phyloP scores from a whole-genome alignment of 129 eudicot species.

The Heracleum sosnowskyi region DNA sequence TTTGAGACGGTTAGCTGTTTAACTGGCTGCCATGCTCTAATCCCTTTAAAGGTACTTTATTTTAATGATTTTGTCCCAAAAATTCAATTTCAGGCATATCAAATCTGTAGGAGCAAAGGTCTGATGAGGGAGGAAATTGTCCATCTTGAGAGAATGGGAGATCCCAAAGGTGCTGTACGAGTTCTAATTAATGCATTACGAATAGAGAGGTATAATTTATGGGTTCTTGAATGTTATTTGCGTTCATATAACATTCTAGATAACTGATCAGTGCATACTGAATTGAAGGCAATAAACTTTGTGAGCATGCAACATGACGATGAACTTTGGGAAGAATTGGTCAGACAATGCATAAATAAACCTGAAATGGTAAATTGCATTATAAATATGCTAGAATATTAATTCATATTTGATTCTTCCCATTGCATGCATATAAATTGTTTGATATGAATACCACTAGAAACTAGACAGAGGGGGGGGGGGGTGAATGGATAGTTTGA shows the following conservation, averaged over 20 bases:
- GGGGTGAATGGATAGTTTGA: no score
- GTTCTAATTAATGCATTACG: conserved; percentile 76
- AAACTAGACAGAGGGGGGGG: no score
- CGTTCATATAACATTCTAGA: background rate
- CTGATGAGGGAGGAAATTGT: conserved; percentile 80
- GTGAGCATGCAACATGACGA: conserved; percentile 95
- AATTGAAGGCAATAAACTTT: conserved; percentile 79
- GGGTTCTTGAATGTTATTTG: background rate
- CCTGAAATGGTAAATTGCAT: conserved; percentile 80
- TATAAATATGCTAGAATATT: background rate
- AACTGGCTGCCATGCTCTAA: background rate
- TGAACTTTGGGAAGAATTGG: conserved; percentile 96
- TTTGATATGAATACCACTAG: no score
- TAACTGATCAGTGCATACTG: background rate
- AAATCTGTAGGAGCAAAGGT: conserved; percentile 69
- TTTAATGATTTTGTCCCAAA: conserved; percentile 12
- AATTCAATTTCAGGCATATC: conserved; percentile 63
- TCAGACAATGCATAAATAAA: conserved; percentile 69
- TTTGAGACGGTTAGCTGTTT: conserved; percentile 73
- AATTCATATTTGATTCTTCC: background rate
- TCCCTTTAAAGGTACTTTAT: background rate
- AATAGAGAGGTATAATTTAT: conserved; percentile 56
- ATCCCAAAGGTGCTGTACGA: conserved; percentile 75
- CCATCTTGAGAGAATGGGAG: conserved; percentile 95
- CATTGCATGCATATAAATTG: background rate